These are phyloP conservation scores for Aspergillus sp. DNA, from an alignment of 2,329 filamentous ascomycete species.

Conservation along the genomic window DNA sequence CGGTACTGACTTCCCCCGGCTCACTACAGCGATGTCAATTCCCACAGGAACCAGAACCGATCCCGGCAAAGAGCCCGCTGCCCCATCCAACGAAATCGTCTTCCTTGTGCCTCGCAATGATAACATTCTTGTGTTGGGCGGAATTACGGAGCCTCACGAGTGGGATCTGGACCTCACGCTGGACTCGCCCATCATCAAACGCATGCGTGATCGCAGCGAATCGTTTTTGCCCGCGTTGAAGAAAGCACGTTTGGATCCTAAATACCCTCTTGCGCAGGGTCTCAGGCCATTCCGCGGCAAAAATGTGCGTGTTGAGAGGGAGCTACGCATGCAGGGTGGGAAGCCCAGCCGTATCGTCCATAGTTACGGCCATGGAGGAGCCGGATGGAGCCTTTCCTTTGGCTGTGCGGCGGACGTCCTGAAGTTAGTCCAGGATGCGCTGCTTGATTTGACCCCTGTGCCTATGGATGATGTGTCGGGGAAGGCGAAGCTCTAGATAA, in stretches of 20 bases:
- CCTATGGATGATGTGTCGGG: not conserved
- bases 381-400: slow-evolving; percentile 1
- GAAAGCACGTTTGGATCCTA: slow-evolving; percentile 40
- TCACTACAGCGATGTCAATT: slow-evolving; percentile 43
- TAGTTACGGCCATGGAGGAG: not conserved
- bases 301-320: slow-evolving; percentile 47
- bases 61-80: not conserved
- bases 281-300: slow-evolving; percentile 38
- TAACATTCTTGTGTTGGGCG: slow-evolving; percentile 10
- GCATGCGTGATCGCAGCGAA: slow-evolving; percentile 47
- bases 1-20: slow-evolving; percentile 43
- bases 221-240: slow-evolving; percentile 44
- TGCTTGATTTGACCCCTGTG: not conserved
- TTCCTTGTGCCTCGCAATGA: slow-evolving; percentile 14
- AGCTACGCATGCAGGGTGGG: slow-evolving; percentile 23
- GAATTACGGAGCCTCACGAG: slow-evolving; percentile 4
- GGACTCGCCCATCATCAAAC: slow-evolving; percentile 40
- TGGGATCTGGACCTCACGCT: slow-evolving; percentile 39
- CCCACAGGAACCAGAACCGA: slow-evolving; percentile 17
- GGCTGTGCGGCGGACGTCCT: not conserved
- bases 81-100: slow-evolving; percentile 4
- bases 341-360: slow-evolving; percentile 3
- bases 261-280: slow-evolving; percentile 47
- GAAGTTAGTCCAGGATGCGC: slow-evolving; percentile 26
- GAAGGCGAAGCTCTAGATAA: not conserved